Evolutionary conservation across 108 stramenopile species (phyloP).

Genomic region (Skeletonema grethae): DNA sequence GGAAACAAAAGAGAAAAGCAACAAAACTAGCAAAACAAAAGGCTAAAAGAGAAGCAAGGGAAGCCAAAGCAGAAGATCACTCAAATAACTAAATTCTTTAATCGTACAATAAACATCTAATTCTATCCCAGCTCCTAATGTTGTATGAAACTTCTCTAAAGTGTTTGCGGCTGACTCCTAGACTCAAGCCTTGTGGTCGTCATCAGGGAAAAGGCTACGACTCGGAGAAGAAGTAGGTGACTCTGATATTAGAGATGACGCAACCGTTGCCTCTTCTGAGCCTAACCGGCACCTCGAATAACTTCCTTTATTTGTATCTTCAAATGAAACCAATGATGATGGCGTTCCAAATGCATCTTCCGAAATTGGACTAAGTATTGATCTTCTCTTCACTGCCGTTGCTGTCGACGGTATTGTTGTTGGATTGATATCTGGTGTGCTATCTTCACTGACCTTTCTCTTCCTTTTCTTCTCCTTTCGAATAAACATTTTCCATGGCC

Average conservation of each 20-base stretch:
- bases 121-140: neutral
- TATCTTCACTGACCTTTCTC: conserved; percentile 1
- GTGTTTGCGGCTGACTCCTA: neutral
- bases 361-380: conserved; percentile 10
- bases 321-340: conserved; percentile 14
- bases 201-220: neutral
- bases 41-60: conserved; percentile 52
- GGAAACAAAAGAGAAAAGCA: conserved; percentile 71
- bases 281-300: conserved; percentile 30
- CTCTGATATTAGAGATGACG: conserved; percentile 3
- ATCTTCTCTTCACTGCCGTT: neutral
- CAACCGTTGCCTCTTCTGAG: conserved; percentile 22
- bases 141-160: neutral
- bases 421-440: conserved; percentile 11
- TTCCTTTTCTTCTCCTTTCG: neutral
- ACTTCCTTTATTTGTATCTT: conserved; percentile 13
- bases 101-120: neutral
- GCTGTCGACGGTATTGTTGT: conserved; percentile 8
- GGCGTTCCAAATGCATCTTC: conserved; percentile 29
- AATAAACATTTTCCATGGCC: neutral
- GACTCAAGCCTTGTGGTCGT: neutral
- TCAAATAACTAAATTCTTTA: neutral
- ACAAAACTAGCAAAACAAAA: conserved; percentile 67
- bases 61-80: neutral
- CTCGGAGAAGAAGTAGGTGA: neutral